A percentile compares a stretch with the other conserved stretches of the same genome.
These are phyloP conservation scores for Homolaphlyctis polyrhiza DNA, from an alignment of 371 early-diverging fungal species.

Conservation along the genomic window DNA sequence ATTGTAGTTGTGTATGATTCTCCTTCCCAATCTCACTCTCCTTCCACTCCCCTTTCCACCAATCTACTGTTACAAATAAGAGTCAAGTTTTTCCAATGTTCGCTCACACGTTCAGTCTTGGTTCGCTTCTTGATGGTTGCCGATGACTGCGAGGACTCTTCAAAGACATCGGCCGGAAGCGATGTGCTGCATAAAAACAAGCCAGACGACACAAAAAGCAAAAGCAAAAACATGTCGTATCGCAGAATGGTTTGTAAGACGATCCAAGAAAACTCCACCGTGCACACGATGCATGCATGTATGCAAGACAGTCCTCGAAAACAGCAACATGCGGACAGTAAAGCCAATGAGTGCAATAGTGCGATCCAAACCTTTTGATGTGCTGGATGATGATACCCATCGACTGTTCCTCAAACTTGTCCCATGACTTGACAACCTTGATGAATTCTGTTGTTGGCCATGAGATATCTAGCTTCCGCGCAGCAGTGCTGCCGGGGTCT, in stretches of 20 bases:
- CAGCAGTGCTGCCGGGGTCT: conserved; percentile 28
- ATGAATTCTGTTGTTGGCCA: conserved; percentile 80
- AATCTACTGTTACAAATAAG: too few relatives aligned
- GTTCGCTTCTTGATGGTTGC: conserved; percentile 11
- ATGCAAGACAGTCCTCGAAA: not conserved
- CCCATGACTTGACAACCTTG: conserved; percentile 73
- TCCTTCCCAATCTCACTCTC: too few relatives aligned
- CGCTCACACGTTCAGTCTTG: not conserved
- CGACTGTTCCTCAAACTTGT: conserved; percentile 57
- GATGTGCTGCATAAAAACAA: not conserved
- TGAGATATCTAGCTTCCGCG: conserved; percentile 52
- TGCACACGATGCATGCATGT: not conserved
- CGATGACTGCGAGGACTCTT: conserved; percentile 5
- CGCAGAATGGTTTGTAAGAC: not conserved
- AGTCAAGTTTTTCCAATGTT: not conserved
- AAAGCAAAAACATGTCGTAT: not conserved
- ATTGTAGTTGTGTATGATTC: too few relatives aligned
- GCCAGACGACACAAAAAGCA: too few relatives aligned
- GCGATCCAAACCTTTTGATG: conserved; percentile 60
- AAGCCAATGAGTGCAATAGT: not conserved
- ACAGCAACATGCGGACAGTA: not conserved
- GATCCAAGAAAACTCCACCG: not conserved
- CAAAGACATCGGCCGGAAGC: conserved; percentile 4
- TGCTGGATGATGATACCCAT: conserved; percentile 70
- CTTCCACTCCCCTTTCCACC: too few relatives aligned